These are phyloP conservation scores for Cystoderma amianthinum DNA, from an alignment of 768 basidiomycete genomes.

Conservation along the genomic window DNA sequence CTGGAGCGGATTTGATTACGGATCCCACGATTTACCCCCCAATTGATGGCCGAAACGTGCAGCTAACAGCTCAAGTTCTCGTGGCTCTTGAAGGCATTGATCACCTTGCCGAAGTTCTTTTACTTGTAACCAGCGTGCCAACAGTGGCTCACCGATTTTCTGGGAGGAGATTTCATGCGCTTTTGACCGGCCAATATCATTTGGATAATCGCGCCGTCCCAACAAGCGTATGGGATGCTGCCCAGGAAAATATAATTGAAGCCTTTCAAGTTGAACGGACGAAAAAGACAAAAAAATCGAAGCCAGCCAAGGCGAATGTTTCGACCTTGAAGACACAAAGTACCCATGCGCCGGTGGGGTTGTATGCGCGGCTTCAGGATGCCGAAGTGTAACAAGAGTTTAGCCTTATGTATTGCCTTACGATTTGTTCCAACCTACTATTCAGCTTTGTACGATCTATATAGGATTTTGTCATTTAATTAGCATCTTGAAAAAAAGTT, in stretches of 20 bases:
- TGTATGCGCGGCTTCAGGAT: too few species aligned
- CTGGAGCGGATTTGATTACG: conserved; percentile 1
- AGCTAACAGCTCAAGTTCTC: conserved; percentile 59
- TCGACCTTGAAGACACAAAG: too few species aligned
- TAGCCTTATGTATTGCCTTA: too few species aligned
- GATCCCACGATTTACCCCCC: conserved; percentile 22
- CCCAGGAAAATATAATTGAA: conserved; percentile 35
- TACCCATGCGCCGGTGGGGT: too few species aligned
- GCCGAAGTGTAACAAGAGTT: too few species aligned
- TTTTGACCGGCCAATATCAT: conserved; percentile 27
- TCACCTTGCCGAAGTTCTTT: conserved; percentile 53
- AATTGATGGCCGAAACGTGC: conserved; percentile 54
- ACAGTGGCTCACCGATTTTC: conserved; percentile 46
- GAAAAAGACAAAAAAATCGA: conserved; percentile 29
- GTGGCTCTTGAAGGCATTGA: conserved; percentile 54
- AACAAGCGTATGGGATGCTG: conserved; percentile 38
- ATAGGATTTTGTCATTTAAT: too few species aligned
- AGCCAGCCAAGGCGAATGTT: too few species aligned
- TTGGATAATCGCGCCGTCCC: conserved; percentile 15
- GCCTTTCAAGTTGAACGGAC: conserved; percentile 39
- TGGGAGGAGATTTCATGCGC: conserved; percentile 50
- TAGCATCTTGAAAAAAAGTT: too few species aligned
- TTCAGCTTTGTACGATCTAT: too few species aligned
- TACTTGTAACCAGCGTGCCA: conserved; percentile 43
- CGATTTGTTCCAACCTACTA: too few species aligned